These are phyloP conservation scores for Fusarium concolor DNA, from an alignment of 2,329 filamentous ascomycete species.

Conservation along the genomic window DNA sequence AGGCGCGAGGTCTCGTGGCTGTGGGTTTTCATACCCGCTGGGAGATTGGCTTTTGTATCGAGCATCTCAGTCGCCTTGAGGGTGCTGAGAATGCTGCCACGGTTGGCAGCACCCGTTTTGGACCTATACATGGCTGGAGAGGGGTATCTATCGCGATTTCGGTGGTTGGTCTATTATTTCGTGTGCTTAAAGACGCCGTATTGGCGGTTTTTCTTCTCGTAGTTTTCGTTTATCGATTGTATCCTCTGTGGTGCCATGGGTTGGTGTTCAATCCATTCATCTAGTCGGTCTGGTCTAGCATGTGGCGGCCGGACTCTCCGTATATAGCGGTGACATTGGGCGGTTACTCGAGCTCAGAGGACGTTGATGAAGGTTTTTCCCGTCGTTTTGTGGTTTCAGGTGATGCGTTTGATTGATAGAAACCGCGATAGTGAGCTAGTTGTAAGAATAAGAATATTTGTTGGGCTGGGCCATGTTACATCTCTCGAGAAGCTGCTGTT, in stretches of 20 bases:
- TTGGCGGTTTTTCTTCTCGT: slow-evolving; percentile 2
- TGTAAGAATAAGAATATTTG: slow-evolving; percentile 12
- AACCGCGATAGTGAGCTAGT: slow-evolving; percentile 10
- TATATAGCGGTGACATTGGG: slow-evolving; percentile 33
- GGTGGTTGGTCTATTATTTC: neutral
- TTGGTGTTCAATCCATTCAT: slow-evolving; percentile 32
- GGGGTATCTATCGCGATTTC: slow-evolving; percentile 11
- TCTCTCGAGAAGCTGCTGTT: slow-evolving; percentile 27
- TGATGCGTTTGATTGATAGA: neutral
- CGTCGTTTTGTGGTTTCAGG: neutral
- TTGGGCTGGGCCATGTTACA: slow-evolving; percentile 21
- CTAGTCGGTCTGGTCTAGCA: slow-evolving; percentile 31
- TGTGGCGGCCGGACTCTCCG: slow-evolving; percentile 33
- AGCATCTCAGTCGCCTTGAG: slow-evolving; percentile 85
- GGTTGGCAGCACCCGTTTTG: slow-evolving; percentile 54
- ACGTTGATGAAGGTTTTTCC: neutral
- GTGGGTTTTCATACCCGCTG: slow-evolving; percentile 72
- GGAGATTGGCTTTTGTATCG: slow-evolving; percentile 80
- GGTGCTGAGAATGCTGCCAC: slow-evolving; percentile 74
- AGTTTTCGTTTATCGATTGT: slow-evolving; percentile 21
- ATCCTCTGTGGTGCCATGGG: slow-evolving; percentile 25
- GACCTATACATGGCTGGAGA: slow-evolving; percentile 56
- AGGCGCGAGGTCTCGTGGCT: neutral
- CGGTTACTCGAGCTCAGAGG: neutral
- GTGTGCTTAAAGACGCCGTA: neutral